Conservation (phyloP, 805 yeast genomes). For the Kuraishia borneana region DNA sequence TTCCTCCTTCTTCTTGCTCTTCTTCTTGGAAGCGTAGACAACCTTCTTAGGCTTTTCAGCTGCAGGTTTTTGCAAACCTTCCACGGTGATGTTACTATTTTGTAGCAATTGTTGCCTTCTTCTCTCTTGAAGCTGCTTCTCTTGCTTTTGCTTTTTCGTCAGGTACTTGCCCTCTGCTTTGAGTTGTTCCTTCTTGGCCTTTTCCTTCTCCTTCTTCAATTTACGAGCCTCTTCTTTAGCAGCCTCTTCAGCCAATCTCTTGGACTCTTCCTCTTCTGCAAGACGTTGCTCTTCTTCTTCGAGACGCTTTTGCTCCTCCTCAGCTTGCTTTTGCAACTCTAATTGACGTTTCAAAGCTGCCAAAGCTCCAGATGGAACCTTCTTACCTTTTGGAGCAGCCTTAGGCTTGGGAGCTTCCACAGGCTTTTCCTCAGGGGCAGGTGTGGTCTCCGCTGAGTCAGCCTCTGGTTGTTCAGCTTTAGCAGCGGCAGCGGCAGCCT, state of each 20-base stretch:
- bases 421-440: constrained; percentile 12
- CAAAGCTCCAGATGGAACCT: constrained; percentile 70
- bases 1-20: constrained; percentile 16
- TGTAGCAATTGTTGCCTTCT: constrained; percentile 80
- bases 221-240: constrained; percentile 46
- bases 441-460: constrained; percentile 18
- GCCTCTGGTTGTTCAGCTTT: constrained; percentile 13
- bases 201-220: constrained; percentile 80
- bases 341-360: constrained; percentile 87
- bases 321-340: constrained; percentile 78
- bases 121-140: constrained; percentile 73
- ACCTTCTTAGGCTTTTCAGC: constrained; percentile 48
- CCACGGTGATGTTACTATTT: constrained; percentile 61
- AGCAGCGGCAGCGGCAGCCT: constrained; percentile 26
- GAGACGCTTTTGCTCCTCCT: constrained; percentile 65
- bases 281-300: constrained; percentile 56
- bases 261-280: constrained; percentile 38
- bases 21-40: constrained; percentile 63
- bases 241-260: constrained; percentile 51
- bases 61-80: constrained; percentile 45
- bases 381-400: constrained; percentile 53
- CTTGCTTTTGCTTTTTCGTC: constrained; percentile 93
- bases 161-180: constrained; percentile 92
- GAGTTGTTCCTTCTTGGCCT: constrained; percentile 76
- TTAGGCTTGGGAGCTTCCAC: constrained; percentile 27